Conservation (phyloP, 208 protist genomes). For the Phytomonas sp. region DNA sequence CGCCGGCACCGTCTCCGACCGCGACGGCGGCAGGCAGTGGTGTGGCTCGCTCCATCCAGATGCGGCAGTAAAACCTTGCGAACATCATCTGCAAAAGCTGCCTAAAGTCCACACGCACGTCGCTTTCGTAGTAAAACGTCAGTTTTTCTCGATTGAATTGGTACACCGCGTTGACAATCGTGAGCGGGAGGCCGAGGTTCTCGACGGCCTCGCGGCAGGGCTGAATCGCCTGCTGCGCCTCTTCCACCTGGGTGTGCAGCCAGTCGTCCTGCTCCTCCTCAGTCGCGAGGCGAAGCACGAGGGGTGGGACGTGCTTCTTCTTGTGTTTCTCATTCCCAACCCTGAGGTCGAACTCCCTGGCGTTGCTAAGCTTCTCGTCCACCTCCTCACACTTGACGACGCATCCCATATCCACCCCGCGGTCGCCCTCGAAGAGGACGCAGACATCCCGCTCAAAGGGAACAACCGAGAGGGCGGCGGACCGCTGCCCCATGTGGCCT, state of each 20-base stretch:
- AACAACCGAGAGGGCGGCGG: constrained; percentile 20
- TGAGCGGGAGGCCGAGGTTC: constrained; percentile 43
- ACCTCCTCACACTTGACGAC: constrained; percentile 35
- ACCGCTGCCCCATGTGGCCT: constrained; percentile 30
- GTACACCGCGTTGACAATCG: constrained; percentile 63
- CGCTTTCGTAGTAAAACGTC: constrained; percentile 78
- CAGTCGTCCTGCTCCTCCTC: constrained; percentile 53
- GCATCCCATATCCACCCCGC: constrained; percentile 65
- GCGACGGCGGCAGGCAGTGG: background rate
- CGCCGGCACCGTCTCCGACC: background rate
- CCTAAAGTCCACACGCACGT: constrained; percentile 71
- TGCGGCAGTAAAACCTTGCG: constrained; percentile 71
- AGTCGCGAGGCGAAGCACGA: constrained; percentile 41
- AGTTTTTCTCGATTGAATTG: constrained; percentile 86
- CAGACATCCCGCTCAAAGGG: constrained; percentile 28
- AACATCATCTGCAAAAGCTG: constrained; percentile 64
- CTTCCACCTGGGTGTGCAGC: constrained; percentile 34
- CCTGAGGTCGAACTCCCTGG: background rate
- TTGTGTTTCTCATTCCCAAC: background rate
- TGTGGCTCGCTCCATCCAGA: constrained; percentile 32
- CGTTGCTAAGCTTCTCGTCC: constrained; percentile 1
- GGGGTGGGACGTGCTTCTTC: constrained; percentile 5
- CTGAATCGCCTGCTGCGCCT: constrained; percentile 39
- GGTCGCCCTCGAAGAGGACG: constrained; percentile 74
- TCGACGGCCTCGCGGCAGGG: constrained; percentile 44